phyloP scores from a whole-genome alignment of 495 filamentous ascomycete species.

The Penicillium alfredii region DNA sequence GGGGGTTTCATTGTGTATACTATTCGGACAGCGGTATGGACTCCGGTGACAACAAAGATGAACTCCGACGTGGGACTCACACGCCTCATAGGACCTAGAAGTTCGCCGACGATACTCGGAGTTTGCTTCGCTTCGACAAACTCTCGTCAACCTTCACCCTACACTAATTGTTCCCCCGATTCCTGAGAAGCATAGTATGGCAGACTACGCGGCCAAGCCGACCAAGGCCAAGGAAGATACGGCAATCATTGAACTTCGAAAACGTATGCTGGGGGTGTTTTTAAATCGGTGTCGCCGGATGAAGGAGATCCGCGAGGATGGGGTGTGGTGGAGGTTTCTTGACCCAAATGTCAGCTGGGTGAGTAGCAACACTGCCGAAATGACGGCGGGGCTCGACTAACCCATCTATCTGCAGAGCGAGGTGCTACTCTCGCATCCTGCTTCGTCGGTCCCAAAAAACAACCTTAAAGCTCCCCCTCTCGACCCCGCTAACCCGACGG shows the following conservation, averaged over 20 bases:
- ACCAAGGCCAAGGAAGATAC: slow-evolving; percentile 97
- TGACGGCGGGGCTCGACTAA: too few species aligned
- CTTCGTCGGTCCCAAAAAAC: slow-evolving; percentile 86
- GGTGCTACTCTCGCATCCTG: slow-evolving; percentile 82
- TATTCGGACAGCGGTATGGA: slow-evolving; percentile 81
- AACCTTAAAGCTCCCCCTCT: slow-evolving; percentile 89
- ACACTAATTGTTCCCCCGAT: slow-evolving; percentile 94
- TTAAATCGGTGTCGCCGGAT: slow-evolving; percentile 87
- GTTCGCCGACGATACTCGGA: slow-evolving; percentile 94
- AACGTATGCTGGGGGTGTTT: slow-evolving; percentile 93
- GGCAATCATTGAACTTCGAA: slow-evolving; percentile 89
- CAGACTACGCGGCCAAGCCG: slow-evolving; percentile 95
- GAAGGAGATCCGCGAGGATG: slow-evolving; percentile 89
- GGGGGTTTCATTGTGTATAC: slow-evolving; percentile 95
- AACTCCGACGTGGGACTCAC: slow-evolving; percentile 7
- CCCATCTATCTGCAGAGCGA: slow-evolving; percentile 58
- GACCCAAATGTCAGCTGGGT: slow-evolving; percentile 99
- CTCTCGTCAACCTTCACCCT: slow-evolving; percentile 83
- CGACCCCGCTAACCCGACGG: slow-evolving; percentile 82
- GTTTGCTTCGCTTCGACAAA: slow-evolving; percentile 86
- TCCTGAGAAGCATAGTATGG: slow-evolving; percentile 97
- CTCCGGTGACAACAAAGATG: neutral
- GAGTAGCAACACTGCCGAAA: slow-evolving; percentile 14
- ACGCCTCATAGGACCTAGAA: slow-evolving; percentile 85
- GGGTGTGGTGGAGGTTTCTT: slow-evolving; percentile 94